These are phyloP conservation scores for Cyberlindnera lachancei DNA, from an alignment of 805 yeast genomes.

Conservation along the genomic window DNA sequence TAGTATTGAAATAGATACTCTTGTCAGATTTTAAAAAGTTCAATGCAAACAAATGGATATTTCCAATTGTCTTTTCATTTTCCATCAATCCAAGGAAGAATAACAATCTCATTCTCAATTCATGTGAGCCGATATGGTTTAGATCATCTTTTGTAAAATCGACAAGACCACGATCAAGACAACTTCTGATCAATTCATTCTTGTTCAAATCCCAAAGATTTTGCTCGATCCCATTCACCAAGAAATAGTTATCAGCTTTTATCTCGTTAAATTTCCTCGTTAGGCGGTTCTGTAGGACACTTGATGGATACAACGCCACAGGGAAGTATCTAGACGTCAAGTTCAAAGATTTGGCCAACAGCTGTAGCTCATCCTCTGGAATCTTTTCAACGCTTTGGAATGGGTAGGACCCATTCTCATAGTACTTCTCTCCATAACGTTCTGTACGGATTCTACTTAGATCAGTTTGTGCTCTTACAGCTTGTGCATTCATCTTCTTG, in stretches of 20 bases:
- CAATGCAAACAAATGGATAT: slow-evolving; percentile 27
- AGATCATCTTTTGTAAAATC: slow-evolving; percentile 28
- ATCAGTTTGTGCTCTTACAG: slow-evolving; percentile 13
- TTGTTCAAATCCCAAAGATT: slow-evolving; percentile 39
- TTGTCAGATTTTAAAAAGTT: slow-evolving; percentile 15
- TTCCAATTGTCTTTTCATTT: slow-evolving; percentile 21
- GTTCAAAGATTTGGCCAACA: slow-evolving; percentile 29
- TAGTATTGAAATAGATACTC: slow-evolving; percentile 5
- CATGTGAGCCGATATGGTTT: slow-evolving; percentile 26
- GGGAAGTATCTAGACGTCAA: slow-evolving; percentile 36
- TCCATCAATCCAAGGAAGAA: slow-evolving; percentile 35
- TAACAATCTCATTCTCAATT: slow-evolving; percentile 31
- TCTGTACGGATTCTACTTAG: slow-evolving; percentile 11
- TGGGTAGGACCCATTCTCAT: slow-evolving; percentile 23
- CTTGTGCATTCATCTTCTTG: slow-evolving; percentile 26
- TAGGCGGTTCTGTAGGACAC: slow-evolving; percentile 29
- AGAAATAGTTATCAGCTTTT: slow-evolving; percentile 44
- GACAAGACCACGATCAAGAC: slow-evolving; percentile 51
- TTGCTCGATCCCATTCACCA: slow-evolving; percentile 18
- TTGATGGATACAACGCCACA: slow-evolving; percentile 29
- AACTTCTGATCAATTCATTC: slow-evolving; percentile 45
- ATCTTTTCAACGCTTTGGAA: slow-evolving; percentile 42
- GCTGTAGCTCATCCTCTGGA: slow-evolving; percentile 30
- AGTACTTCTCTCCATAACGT: slow-evolving; percentile 5
- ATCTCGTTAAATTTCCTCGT: slow-evolving; percentile 36